Percentiles rank a stretch among this genome's conserved stretches.
Evolutionary conservation across 2,329 filamentous ascomycete species (phyloP).

Genomic region (Mycosphaerella arachidis): DNA sequence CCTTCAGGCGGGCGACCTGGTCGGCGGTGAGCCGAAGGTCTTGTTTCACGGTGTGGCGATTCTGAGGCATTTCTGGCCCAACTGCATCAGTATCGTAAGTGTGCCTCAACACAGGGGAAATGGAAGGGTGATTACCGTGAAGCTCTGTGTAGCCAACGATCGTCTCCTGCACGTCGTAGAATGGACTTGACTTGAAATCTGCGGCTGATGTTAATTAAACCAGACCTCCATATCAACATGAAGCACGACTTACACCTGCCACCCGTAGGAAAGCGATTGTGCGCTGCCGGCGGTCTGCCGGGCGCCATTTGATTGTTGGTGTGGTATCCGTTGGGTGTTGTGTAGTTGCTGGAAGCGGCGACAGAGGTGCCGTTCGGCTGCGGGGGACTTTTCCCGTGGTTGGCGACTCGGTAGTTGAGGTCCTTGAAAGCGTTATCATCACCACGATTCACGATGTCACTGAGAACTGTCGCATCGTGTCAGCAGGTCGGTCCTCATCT

Average conservation of each 20-base stretch:
- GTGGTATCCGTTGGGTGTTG: constrained; percentile 12
- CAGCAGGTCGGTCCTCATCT: constrained; percentile 2
- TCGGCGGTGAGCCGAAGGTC: constrained; percentile 55
- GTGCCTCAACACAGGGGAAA: constrained; percentile 16
- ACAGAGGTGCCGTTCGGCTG: constrained; percentile 13
- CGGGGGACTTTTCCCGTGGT: constrained; percentile 38
- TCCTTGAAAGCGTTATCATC: constrained; percentile 36
- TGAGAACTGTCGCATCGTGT: constrained; percentile 35
- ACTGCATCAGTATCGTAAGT: constrained; percentile 32
- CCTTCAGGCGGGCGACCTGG: constrained; percentile 52
- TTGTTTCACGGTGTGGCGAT: constrained; percentile 56
- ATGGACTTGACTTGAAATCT: constrained; percentile 73
- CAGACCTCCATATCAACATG: neutral
- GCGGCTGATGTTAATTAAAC: neutral
- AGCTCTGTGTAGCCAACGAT: constrained; percentile 64
- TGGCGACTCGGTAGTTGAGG: constrained; percentile 37
- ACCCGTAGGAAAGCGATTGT: constrained; percentile 10
- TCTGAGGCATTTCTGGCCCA: constrained; percentile 53
- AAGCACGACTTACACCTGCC: constrained; percentile 18
- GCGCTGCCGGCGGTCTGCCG: constrained; percentile 9
- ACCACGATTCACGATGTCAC: constrained; percentile 30
- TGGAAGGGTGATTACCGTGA: constrained; percentile 56
- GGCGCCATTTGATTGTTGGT: constrained; percentile 15
- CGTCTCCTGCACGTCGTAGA: constrained; percentile 66
- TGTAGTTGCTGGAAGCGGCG: constrained; percentile 4